A percentile compares a stretch with the other conserved stretches of the same genome.
These are phyloP conservation scores for Blastobotrys indianensis DNA, from an alignment of 1,139 yeast species.

Conservation along the genomic window DNA sequence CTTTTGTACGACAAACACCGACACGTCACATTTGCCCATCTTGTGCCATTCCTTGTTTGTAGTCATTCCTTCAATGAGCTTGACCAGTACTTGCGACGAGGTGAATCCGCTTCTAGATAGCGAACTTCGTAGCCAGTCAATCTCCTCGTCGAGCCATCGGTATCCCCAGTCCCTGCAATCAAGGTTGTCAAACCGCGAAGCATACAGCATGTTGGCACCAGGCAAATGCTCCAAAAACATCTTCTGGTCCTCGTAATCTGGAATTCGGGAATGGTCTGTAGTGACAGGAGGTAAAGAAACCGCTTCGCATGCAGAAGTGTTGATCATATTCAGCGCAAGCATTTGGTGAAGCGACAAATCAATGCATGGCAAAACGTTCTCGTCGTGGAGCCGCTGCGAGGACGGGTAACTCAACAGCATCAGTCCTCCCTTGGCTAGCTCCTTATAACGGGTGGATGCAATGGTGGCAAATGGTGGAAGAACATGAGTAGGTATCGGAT, in stretches of 20 bases:
- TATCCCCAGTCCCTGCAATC: conserved; percentile 24
- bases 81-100: conserved; percentile 17
- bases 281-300: conserved; percentile 23
- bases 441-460: conserved; percentile 20
- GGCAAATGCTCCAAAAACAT: conserved; percentile 14
- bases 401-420: conserved; percentile 26
- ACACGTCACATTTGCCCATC: conserved; percentile 18
- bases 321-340: conserved; percentile 25
- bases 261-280: conserved; percentile 10
- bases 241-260: conserved; percentile 18
- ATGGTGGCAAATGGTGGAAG: conserved; percentile 21
- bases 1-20: conserved; percentile 22
- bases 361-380: conserved; percentile 23
- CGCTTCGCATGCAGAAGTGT: conserved; percentile 26
- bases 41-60: conserved; percentile 18
- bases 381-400: conserved; percentile 20
- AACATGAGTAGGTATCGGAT: conserved; percentile 26
- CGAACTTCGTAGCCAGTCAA: conserved; percentile 21
- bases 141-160: conserved; percentile 24
- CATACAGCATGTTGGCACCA: conserved; percentile 18
- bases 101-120: conserved; percentile 16
- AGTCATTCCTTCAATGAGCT: conserved; percentile 20
- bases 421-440: conserved; percentile 25
- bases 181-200: conserved; percentile 13
- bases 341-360: conserved; percentile 26